phyloP scores from a whole-genome alignment of 805 yeast genomes.

The Teunomyces cretensis region DNA sequence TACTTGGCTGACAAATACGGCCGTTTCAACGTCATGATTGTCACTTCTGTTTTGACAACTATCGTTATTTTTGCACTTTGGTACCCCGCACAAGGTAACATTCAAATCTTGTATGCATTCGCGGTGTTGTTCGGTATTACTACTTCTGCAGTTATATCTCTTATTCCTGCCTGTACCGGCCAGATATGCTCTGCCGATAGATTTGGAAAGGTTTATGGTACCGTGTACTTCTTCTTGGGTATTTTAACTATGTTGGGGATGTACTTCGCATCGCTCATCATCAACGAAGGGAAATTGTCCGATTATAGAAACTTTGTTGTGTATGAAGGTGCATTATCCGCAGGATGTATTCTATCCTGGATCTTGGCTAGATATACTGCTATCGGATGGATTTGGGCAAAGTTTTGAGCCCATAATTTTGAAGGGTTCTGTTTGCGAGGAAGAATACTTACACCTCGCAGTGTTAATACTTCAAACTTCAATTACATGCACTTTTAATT shows the following conservation, averaged over 20 bases:
- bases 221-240: constrained; percentile 43
- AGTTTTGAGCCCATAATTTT: not conserved
- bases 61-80: constrained; percentile 27
- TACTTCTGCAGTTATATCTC: constrained; percentile 54
- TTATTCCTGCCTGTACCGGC: constrained; percentile 60
- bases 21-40: constrained; percentile 50
- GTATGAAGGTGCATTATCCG: constrained; percentile 42
- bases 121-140: constrained; percentile 53
- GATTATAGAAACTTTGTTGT: constrained; percentile 45
- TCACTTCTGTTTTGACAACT: constrained; percentile 29
- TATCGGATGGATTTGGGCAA: constrained; percentile 37
- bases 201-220: constrained; percentile 56
- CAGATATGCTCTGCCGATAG: constrained; percentile 55
- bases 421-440: constrained; percentile 1
- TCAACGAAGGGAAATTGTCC: constrained; percentile 21
- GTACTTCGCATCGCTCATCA: constrained; percentile 26
- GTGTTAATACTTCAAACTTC: no score
- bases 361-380: constrained; percentile 41
- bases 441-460: no score
- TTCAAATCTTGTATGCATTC: constrained; percentile 43
- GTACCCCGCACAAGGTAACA: constrained; percentile 29
- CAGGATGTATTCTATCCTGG: constrained; percentile 40
- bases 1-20: constrained; percentile 41
- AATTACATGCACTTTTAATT: no score
- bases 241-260: constrained; percentile 30